These are phyloP conservation scores for Omphalotus guepiniiformis DNA, from an alignment of 768 basidiomycete genomes.

Conservation along the genomic window DNA sequence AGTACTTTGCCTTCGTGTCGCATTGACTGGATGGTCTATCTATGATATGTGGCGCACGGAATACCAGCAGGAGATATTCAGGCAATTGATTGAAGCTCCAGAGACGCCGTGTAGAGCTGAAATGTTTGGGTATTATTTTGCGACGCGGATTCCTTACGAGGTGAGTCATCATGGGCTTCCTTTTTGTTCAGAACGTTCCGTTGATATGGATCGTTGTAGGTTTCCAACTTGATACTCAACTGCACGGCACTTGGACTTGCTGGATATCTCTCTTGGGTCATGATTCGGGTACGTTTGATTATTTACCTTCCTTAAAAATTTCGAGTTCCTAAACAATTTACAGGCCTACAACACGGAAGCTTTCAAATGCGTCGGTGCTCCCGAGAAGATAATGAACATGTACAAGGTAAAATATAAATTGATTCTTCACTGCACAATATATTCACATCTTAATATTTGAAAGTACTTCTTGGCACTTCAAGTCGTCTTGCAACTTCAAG, in stretches of 20 bases:
- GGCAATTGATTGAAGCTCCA: conserved; percentile 31
- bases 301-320: background rate
- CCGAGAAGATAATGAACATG: conserved; percentile 42
- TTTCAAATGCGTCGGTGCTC: conserved; percentile 52
- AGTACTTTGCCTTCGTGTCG: conserved; percentile 40
- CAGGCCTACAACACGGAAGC: conserved; percentile 41
- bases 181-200: background rate
- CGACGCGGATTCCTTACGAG: conserved; percentile 35
- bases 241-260: conserved; percentile 38
- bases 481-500: conserved; percentile 50
- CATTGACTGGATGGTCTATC: conserved; percentile 46
- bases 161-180: conserved; percentile 21
- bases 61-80: conserved; percentile 28
- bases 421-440: background rate
- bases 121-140: conserved; percentile 42
- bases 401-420: conserved; percentile 48
- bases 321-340: conserved; percentile 1
- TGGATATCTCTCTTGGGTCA: conserved; percentile 38
- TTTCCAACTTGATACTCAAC: conserved; percentile 45
- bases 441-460: background rate
- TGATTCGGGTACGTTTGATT: conserved; percentile 22
- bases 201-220: conserved; percentile 25
- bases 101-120: conserved; percentile 47
- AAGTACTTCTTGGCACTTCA: conserved; percentile 55
- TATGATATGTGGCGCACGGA: conserved; percentile 47